Base-by-base conservation (phyloP, 257 asterid genomes). In the Lycium barbarum region DNA sequence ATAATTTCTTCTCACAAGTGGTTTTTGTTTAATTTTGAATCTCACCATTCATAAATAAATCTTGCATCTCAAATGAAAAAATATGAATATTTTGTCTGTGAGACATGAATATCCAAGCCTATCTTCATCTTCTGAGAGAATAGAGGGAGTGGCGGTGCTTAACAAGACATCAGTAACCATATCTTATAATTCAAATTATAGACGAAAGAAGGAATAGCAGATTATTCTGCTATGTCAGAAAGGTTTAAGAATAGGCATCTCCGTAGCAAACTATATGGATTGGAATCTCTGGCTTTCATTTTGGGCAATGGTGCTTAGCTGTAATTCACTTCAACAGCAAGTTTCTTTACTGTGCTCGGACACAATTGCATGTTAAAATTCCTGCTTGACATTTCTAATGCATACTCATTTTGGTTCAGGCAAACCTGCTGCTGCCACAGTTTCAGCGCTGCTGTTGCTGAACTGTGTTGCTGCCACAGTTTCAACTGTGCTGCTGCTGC, bases 241-340 rank as follows among this genome's bases (percentile, higher is more conserved):
- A 76, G 45, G 45, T 76, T 76, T 15, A 53, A 22, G 47, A 53
- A 76, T 51, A 63, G 7, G 65, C 82, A 76, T 76, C 43, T 6
- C 22, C 14, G 15, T 76, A 53, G 82, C 47, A 53, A 76, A 76
- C 7, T 70, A 49, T 6, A 53, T 76, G 26, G n/a, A 76, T 26
- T 76, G 53, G 43, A 53, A 76, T 74, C 33, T 12, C n/a, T n/a
- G 61, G 7, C 7, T 9, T 76, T 51, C 82, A 26, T 26, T 15
- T 51, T 14, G 26, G 26, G 63, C 26, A 51, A 51, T 26, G 63
- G 65, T 38, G 9, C 65, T 87, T 83, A 90, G 86, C 88, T 90
- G 82, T 93, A 92, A 5, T 80, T 73, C 84, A 88, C 93, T 88
- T 93, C 95, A 83, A 93, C 91, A 20, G 94, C 98, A 82, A 91